Conservation (phyloP, 2,329 filamentous ascomycete species). For the Apiospora aurea region DNA sequence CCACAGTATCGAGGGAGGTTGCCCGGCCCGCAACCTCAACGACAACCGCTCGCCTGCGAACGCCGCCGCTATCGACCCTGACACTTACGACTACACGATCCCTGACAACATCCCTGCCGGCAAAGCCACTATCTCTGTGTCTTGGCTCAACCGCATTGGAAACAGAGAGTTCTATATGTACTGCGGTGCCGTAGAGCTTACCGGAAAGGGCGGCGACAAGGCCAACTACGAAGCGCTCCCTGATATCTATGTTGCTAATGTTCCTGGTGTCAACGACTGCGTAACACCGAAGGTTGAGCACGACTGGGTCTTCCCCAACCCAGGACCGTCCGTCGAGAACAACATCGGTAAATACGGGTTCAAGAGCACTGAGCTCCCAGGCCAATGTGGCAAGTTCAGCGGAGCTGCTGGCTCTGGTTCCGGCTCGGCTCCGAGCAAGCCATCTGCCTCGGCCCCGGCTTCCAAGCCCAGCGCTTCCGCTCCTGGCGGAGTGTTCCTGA, state of each 20-base stretch:
- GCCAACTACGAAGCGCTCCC: constrained; percentile 69
- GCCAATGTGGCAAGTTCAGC: not conserved
- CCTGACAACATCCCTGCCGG: constrained; percentile 76
- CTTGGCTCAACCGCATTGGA: constrained; percentile 92
- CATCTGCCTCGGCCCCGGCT: constrained; percentile 34
- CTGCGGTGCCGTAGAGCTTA: constrained; percentile 79
- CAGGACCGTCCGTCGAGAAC: constrained; percentile 64
- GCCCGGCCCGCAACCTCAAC: constrained; percentile 65
- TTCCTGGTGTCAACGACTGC: no score
- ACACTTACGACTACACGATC: constrained; percentile 73
- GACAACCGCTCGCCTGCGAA: constrained; percentile 65
- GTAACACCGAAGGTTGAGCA: no score
- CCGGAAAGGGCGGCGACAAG: constrained; percentile 56
- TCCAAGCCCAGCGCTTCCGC: constrained; percentile 33
- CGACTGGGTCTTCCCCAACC: constrained; percentile 73
- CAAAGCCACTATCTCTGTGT: constrained; percentile 85
- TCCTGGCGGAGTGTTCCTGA: constrained; percentile 51
- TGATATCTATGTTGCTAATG: constrained; percentile 78
- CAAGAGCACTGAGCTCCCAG: no score
- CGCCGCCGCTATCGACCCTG: constrained; percentile 53
- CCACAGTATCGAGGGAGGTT: constrained; percentile 85
- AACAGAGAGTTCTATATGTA: constrained; percentile 99
- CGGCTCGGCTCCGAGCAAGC: constrained; percentile 38
- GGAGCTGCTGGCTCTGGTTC: constrained; percentile 26
- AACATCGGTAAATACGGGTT: constrained; percentile 44